These are phyloP conservation scores for Paecilomyces formosus DNA, from an alignment of 2,329 filamentous ascomycete species.

Conservation along the genomic window DNA sequence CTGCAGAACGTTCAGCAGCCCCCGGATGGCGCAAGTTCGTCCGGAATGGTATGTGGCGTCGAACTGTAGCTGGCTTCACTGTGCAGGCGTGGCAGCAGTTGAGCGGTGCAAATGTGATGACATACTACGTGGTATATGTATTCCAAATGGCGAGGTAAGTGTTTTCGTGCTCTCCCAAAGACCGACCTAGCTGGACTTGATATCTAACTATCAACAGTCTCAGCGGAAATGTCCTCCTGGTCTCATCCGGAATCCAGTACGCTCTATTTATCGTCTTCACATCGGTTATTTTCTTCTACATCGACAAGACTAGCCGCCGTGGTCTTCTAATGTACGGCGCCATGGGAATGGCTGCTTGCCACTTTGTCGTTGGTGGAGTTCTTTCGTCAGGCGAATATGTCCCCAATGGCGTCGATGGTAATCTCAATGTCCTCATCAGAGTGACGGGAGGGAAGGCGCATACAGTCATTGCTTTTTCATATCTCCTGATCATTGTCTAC, in stretches of 20 bases:
- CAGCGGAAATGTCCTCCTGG: slow-evolving; percentile 25
- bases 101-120: slow-evolving; percentile 33
- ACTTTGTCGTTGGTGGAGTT: slow-evolving; percentile 42
- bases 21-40: slow-evolving; percentile 38
- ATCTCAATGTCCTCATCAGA: slow-evolving; percentile 47
- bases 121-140: slow-evolving; percentile 30
- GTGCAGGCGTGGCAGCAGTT: slow-evolving; percentile 53
- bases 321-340: slow-evolving; percentile 10
- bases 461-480: slow-evolving; percentile 59
- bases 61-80: slow-evolving; percentile 48
- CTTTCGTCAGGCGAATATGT: slow-evolving; percentile 35
- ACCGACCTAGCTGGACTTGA: background rate
- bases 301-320: slow-evolving; percentile 11
- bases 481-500: slow-evolving; percentile 58
- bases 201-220: slow-evolving; percentile 8
- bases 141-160: slow-evolving; percentile 27
- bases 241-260: slow-evolving; percentile 24
- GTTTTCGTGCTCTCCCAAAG: too few species aligned
- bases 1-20: slow-evolving; percentile 31
- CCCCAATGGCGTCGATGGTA: slow-evolving; percentile 38
- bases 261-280: slow-evolving; percentile 25
- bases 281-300: slow-evolving; percentile 15
- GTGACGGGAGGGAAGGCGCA: slow-evolving; percentile 49
- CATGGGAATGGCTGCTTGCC: slow-evolving; percentile 29
- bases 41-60: slow-evolving; percentile 52